Conservation (phyloP, 1,284 basidiomycete species). For the Neonothopanus nambi region DNA sequence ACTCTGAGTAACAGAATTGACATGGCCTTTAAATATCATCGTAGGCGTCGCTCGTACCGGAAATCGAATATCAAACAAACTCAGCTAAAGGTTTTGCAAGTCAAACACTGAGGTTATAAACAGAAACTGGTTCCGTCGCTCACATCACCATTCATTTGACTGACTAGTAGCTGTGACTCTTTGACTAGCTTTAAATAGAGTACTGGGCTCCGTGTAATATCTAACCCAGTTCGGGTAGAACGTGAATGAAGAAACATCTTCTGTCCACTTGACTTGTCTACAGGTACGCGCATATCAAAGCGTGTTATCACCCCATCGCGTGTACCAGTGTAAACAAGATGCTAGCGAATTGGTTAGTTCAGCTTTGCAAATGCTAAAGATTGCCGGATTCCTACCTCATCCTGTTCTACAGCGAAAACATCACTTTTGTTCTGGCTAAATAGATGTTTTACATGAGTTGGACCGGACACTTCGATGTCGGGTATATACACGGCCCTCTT, state of each 20-base stretch:
- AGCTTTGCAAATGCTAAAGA: background rate
- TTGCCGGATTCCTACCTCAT: slow-evolving; percentile 2
- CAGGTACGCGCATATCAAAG: slow-evolving; percentile 53
- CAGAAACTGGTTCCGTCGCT: slow-evolving; percentile 21
- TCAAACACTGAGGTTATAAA: background rate
- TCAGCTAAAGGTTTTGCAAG: background rate
- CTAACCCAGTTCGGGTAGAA: slow-evolving; percentile 28
- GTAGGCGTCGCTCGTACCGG: slow-evolving; percentile 41
- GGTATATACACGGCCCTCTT: slow-evolving; percentile 49
- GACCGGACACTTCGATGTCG: slow-evolving; percentile 43
- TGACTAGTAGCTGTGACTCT: slow-evolving; percentile 54
- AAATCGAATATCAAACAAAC: slow-evolving; percentile 63
- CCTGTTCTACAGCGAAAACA: slow-evolving; percentile 8
- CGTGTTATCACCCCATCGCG: slow-evolving; percentile 59
- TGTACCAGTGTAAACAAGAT: slow-evolving; percentile 58
- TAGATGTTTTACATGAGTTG: background rate
- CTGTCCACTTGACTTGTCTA: slow-evolving; percentile 33
- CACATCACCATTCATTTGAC: slow-evolving; percentile 63
- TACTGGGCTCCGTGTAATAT: slow-evolving; percentile 40
- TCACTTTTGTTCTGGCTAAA: slow-evolving; percentile 4
- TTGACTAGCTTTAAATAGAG: slow-evolving; percentile 50
- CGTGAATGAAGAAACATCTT: slow-evolving; percentile 37
- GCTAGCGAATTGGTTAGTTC: slow-evolving; percentile 32
- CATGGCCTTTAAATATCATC: slow-evolving; percentile 53
- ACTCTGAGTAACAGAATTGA: slow-evolving; percentile 49